Percentiles rank a stretch among this genome's conserved stretches.
Evolutionary conservation across 73 alveolate genomes (phyloP).

Genomic region (Symbiodinium natans): DNA sequence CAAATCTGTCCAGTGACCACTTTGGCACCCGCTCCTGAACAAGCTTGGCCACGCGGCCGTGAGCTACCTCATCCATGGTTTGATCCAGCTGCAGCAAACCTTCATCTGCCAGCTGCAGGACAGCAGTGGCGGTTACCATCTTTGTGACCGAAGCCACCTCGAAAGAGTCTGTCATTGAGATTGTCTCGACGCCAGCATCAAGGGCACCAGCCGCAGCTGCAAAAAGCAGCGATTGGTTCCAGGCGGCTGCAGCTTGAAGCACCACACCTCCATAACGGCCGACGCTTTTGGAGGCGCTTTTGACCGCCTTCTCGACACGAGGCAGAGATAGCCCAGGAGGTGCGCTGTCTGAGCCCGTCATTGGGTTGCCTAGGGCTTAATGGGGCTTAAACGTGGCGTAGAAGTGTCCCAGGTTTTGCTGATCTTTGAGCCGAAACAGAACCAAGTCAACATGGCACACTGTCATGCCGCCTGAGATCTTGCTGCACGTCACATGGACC

Average conservation of each 20-base stretch:
- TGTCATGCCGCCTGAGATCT: too few species aligned
- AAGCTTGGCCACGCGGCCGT: background rate
- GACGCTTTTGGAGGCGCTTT: background rate
- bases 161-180: slow-evolving; percentile 21
- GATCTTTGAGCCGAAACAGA: background rate
- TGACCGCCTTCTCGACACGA: slow-evolving; percentile 27
- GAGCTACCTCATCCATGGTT: slow-evolving; percentile 21
- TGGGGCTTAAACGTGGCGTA: too few species aligned
- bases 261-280: slow-evolving; percentile 60
- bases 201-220: slow-evolving; percentile 54
- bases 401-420: background rate
- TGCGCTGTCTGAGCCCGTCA: slow-evolving; percentile 8
- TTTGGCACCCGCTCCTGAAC: slow-evolving; percentile 33
- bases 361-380: too few species aligned
- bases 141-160: slow-evolving; percentile 83
- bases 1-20: slow-evolving; percentile 28
- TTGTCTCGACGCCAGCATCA: background rate
- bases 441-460: too few species aligned
- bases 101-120: slow-evolving; percentile 58
- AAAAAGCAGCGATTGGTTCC: slow-evolving; percentile 27
- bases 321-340: slow-evolving; percentile 24
- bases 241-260: slow-evolving; percentile 75
- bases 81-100: slow-evolving; percentile 33
- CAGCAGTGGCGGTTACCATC: slow-evolving; percentile 78
- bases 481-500: too few species aligned